Evolutionary conservation across 805 yeast genomes (phyloP).

Genomic region (Clavispora phyllophila): DNA sequence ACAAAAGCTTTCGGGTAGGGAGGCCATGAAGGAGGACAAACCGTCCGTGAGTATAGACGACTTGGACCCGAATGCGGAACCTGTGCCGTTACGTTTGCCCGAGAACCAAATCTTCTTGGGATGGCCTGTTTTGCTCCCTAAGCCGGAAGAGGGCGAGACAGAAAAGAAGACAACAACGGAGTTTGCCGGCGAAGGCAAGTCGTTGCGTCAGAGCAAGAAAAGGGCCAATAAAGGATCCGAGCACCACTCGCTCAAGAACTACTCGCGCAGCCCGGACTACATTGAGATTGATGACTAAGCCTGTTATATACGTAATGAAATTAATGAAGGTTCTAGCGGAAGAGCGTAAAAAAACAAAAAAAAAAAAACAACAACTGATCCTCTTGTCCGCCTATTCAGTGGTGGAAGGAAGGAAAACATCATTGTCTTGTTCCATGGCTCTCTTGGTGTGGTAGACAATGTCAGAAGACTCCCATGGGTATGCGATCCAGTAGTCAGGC

Average conservation of each 20-base stretch:
- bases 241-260: slow-evolving; percentile 55
- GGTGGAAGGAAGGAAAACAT: slow-evolving; percentile 41
- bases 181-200: slow-evolving; percentile 69
- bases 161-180: slow-evolving; percentile 17
- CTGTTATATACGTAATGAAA: not conserved
- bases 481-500: slow-evolving; percentile 79
- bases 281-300: slow-evolving; percentile 61
- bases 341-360: not conserved
- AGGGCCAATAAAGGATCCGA: slow-evolving; percentile 50
- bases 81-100: slow-evolving; percentile 70
- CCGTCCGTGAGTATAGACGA: slow-evolving; percentile 34
- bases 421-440: slow-evolving; percentile 69
- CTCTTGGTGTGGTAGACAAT: slow-evolving; percentile 68
- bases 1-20: slow-evolving; percentile 63
- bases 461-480: slow-evolving; percentile 86
- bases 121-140: slow-evolving; percentile 61
- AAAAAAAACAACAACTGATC: not conserved
- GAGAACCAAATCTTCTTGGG: slow-evolving; percentile 91
- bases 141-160: slow-evolving; percentile 24
- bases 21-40: slow-evolving; percentile 12
- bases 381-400: slow-evolving; percentile 7
- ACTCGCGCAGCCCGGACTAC: slow-evolving; percentile 69
- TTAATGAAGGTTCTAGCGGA: not conserved
- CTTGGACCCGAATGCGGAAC: slow-evolving; percentile 53
- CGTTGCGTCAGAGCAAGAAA: slow-evolving; percentile 65